phyloP scores from a whole-genome alignment of 2,329 filamentous ascomycete species.

The Aspergillus sp. region DNA sequence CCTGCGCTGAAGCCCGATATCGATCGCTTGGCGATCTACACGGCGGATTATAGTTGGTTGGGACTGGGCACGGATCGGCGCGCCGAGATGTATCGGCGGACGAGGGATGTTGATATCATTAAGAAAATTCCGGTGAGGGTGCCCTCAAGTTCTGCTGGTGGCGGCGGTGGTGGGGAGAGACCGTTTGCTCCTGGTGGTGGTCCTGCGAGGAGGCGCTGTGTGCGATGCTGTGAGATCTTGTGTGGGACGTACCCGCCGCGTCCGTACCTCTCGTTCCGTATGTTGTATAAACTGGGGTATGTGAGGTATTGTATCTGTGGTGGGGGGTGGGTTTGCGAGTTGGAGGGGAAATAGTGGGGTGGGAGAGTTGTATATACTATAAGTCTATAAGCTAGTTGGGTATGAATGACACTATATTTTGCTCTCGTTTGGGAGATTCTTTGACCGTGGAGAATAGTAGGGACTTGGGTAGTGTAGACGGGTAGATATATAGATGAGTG shows the following conservation, averaged over 20 bases:
- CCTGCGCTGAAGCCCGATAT: slow-evolving; percentile 58
- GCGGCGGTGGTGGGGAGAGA: neutral
- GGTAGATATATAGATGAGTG: too few species aligned
- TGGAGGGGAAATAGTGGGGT: slow-evolving; percentile 15
- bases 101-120: slow-evolving; percentile 59
- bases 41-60: slow-evolving; percentile 69
- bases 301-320: slow-evolving; percentile 42
- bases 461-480: neutral
- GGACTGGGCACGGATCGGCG: slow-evolving; percentile 61
- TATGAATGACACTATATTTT: neutral
- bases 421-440: too few species aligned
- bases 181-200: neutral
- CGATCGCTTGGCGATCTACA: slow-evolving; percentile 68
- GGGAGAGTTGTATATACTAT: neutral
- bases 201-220: slow-evolving; percentile 48
- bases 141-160: neutral
- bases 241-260: slow-evolving; percentile 54
- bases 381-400: neutral
- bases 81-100: slow-evolving; percentile 61
- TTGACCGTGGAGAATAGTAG: neutral
- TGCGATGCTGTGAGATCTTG: slow-evolving; percentile 65
- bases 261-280: slow-evolving; percentile 34
- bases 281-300: slow-evolving; percentile 39
- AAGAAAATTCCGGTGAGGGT: slow-evolving; percentile 46
- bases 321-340: slow-evolving; percentile 40